A percentile compares a stretch with the other conserved stretches of the same genome.
Conservation (phyloP, 495 filamentous ascomycete genomes). For the Penicillium chermesinum region DNA sequence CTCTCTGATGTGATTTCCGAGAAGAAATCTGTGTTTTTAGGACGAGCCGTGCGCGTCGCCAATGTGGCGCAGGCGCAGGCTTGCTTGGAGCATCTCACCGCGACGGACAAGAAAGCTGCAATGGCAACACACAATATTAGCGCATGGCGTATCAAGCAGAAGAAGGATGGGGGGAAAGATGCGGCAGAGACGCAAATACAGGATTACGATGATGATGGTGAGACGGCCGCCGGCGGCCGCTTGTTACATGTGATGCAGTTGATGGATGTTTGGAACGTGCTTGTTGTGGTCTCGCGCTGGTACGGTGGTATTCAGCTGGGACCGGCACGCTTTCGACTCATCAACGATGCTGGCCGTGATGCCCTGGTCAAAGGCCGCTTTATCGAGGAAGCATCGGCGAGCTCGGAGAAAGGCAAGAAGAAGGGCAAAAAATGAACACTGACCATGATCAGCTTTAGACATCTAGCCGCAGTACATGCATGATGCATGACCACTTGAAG, state of each 20-base stretch:
- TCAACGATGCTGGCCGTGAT: slow-evolving; percentile 80
- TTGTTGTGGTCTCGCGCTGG: slow-evolving; percentile 95
- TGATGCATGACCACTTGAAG: no score
- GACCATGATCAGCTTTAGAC: no score
- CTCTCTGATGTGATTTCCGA: slow-evolving; percentile 67
- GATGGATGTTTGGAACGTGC: slow-evolving; percentile 88
- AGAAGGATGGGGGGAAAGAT: slow-evolving; percentile 33
- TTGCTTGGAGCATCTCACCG: slow-evolving; percentile 66
- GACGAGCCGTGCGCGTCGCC: slow-evolving; percentile 61
- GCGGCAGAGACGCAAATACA: slow-evolving; percentile 58
- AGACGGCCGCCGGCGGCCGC: slow-evolving; percentile 85
- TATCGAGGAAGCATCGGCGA: slow-evolving; percentile 39
- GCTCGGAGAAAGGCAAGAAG: slow-evolving; percentile 47
- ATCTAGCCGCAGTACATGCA: no score
- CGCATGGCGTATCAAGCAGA: slow-evolving; percentile 56
- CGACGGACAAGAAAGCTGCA: slow-evolving; percentile 74
- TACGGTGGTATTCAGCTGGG: slow-evolving; percentile 88
- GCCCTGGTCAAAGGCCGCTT: slow-evolving; percentile 76
- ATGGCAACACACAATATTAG: slow-evolving; percentile 89
- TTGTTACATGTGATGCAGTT: slow-evolving; percentile 85
- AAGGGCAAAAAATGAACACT: slow-evolving; percentile 54
- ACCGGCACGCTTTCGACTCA: slow-evolving; percentile 81
- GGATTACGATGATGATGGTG: slow-evolving; percentile 94
- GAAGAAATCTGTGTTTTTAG: slow-evolving; percentile 85
- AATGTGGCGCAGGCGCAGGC: slow-evolving; percentile 62